A percentile compares a stretch with the other conserved stretches of the same genome.
These are phyloP conservation scores for Wickerhamiella nectarea DNA, from an alignment of 805 yeast genomes.

Conservation along the genomic window DNA sequence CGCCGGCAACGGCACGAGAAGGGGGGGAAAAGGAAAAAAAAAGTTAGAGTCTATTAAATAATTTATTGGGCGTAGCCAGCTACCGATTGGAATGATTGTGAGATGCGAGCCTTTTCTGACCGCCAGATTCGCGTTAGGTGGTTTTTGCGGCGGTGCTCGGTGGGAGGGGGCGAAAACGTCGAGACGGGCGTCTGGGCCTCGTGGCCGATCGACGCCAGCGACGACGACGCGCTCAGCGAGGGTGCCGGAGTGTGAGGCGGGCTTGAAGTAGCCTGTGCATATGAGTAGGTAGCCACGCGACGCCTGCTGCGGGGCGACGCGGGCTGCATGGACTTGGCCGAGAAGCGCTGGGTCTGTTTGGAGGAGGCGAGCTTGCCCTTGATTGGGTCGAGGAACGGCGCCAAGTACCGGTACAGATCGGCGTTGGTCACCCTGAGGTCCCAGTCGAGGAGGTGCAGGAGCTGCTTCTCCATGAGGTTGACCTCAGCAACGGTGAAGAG, in stretches of 20 bases:
- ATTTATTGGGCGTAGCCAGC: conserved; percentile 7
- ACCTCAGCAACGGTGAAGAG: conserved; percentile 63
- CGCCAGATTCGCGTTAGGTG: conserved; percentile 8
- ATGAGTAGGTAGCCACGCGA: conserved; percentile 2
- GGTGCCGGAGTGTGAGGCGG: conserved; percentile 8
- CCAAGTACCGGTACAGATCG: conserved; percentile 56
- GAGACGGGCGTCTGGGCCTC: conserved; percentile 6
- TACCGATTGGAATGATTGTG: conserved; percentile 7
- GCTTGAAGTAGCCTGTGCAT: conserved; percentile 2
- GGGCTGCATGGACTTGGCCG: not conserved
- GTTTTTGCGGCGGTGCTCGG: conserved; percentile 1
- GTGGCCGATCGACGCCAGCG: conserved; percentile 10
- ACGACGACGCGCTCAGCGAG: conserved; percentile 14
- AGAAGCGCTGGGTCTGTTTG: not conserved
- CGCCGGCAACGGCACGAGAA: not conserved
- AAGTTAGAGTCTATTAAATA: not conserved
- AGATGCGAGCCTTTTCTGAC: conserved; percentile 8
- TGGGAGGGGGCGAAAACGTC: not conserved
- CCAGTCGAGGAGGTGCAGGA: conserved; percentile 76
- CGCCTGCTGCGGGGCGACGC: conserved; percentile 11
- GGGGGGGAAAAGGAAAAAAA: not conserved
- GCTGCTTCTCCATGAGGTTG: conserved; percentile 81
- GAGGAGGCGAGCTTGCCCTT: conserved; percentile 35
- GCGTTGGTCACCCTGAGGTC: conserved; percentile 54
- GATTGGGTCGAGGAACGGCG: conserved; percentile 66